Percentiles rank a stretch among this genome's conserved stretches.
These are phyloP conservation scores for Hordeum vulgare DNA, from an alignment of 176 grass and related monocot genomes.

Conservation along the genomic window DNA sequence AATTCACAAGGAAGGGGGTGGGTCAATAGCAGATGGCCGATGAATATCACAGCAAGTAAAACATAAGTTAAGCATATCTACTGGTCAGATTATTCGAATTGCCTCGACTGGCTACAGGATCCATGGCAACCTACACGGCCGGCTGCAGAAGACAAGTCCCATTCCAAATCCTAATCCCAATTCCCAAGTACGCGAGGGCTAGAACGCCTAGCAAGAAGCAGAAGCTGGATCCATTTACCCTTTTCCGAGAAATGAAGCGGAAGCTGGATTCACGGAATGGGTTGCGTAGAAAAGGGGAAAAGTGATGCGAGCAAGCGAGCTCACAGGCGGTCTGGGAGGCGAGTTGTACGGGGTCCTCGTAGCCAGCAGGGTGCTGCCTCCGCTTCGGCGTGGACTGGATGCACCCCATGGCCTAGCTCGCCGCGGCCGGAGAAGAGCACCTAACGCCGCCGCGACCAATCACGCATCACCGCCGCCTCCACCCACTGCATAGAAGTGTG, in stretches of 20 bases:
- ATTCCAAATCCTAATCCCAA: not conserved
- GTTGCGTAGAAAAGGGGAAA: not conserved
- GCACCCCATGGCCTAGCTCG: slow-evolving; percentile 47
- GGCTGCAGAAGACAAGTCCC: not conserved
- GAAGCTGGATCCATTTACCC: not conserved
- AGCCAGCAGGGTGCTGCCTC: slow-evolving; percentile 61
- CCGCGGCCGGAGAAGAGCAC: not conserved
- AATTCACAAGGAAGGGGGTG: not conserved
- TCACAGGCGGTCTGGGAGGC: slow-evolving; percentile 79
- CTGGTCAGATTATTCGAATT: not conserved
- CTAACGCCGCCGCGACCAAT: slow-evolving; percentile 2
- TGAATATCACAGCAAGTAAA: not conserved
- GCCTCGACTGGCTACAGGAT: not conserved
- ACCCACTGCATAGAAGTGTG: not conserved
- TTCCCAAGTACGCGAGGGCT: not conserved
- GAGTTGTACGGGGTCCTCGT: slow-evolving; percentile 80
- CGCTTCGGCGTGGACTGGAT: slow-evolving; percentile 50
- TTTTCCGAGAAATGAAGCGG: not conserved
- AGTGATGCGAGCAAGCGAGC: not conserved
- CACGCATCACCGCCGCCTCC: not conserved
- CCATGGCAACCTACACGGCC: not conserved
- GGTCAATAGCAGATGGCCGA: not conserved
- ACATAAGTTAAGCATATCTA: not conserved
- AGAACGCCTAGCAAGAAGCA: not conserved
- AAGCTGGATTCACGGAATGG: not conserved